A percentile compares a stretch with the other conserved stretches of the same genome.
These are phyloP conservation scores for Fusarium mangiferae DNA, from an alignment of 2,329 filamentous ascomycete species.

Conservation along the genomic window DNA sequence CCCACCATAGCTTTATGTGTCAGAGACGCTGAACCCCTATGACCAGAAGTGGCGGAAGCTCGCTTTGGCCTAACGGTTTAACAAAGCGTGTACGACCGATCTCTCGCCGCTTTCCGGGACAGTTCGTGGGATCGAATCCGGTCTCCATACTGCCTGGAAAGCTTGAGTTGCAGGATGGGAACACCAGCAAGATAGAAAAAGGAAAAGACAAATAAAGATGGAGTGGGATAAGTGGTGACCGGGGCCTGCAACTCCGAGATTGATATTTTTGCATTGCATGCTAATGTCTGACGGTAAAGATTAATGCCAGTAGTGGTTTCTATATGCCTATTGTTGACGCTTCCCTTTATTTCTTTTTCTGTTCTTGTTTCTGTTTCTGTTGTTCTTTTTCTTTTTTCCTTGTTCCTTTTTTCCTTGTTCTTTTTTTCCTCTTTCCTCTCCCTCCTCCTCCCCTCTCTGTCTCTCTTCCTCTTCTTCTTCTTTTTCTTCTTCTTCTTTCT, in stretches of 20 bases:
- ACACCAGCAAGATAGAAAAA: not conserved
- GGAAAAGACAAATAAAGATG: not conserved
- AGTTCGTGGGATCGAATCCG: not conserved
- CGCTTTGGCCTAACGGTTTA: not conserved
- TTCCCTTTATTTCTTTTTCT: no score
- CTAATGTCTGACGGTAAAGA: no score
- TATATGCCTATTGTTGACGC: no score
- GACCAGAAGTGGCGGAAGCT: not conserved
- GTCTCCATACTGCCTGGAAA: not conserved
- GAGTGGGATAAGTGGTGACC: not conserved
- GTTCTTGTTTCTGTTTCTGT: no score
- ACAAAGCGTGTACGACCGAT: not conserved
- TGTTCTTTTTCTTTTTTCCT: no score
- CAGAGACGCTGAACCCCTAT: not conserved
- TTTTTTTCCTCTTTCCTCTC: no score
- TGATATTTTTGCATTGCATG: no score
- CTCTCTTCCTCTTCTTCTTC: no score
- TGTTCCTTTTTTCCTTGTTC: no score
- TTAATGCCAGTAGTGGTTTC: no score
- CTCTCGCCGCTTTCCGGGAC: not conserved
- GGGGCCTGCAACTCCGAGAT: not conserved
- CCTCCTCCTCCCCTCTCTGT: no score
- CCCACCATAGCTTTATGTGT: not conserved
- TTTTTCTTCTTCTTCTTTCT: no score
- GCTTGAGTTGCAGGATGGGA: not conserved